Base-by-base conservation (phyloP, 805 yeast species). In the Metschnikowia vanudenii region DNA sequence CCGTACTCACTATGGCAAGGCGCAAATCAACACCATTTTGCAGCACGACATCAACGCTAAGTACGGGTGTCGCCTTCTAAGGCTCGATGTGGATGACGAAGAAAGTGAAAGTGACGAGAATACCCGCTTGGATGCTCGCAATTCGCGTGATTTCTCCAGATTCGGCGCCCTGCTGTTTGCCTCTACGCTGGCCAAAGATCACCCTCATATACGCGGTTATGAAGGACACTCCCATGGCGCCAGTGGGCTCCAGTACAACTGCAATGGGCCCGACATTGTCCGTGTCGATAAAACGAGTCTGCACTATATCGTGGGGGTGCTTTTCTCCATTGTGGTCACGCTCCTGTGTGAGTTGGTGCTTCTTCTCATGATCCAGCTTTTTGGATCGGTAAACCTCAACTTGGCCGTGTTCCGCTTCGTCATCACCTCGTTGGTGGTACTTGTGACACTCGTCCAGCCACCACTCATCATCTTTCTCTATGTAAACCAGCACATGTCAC, bases 381-480 rank as follows among this genome's bases (percentile, higher is more conserved):
- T 59, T 11, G 64, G 60, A 35, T 20, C 41, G 18, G 40, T 55
- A 18, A 50, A 56, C 18, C 52, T 56, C 29, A 55, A 57, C 3
- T 52, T 68, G 39, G 22, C 58, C 12, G 61, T 71, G 34, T 74
- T 79, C 66, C 64, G 65, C 35, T 13, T 70, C 19, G 68, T 74
- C 26, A 61, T 78, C 22, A 63, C 70, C 33, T 40, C 60, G 8
- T 56, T 77, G 37, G 69, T 74, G 26, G 41, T 74, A 9, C 56
- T 73, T 5, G 61, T 76, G 17, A 63, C 74, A 2, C 61, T 73
- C 17, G 48, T 74, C n/a, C 67, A 69, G 39, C 84, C 84, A n/a
- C 64, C 69, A 26, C 47, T 69, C 20, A 60, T 69, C 4, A 54
- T 71, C 13, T 62, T 61, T 43, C 56, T 70, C 35, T 55, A 62